phyloP scores from a whole-genome alignment of 495 filamentous ascomycete species.

The Daldinia grandis region DNA sequence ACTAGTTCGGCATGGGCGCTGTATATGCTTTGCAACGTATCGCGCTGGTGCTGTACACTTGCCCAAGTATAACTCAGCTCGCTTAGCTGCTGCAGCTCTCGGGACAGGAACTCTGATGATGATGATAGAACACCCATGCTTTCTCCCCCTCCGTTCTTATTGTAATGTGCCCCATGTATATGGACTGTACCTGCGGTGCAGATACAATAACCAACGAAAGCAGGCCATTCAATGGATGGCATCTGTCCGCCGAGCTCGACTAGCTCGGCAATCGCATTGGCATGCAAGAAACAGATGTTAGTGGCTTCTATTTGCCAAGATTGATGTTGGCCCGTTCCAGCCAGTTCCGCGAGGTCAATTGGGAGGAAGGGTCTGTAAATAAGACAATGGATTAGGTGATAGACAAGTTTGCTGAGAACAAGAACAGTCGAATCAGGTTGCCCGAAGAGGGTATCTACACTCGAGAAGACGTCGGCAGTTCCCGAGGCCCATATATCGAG shows the following conservation, averaged over 20 bases:
- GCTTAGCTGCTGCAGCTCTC: conserved; percentile 79
- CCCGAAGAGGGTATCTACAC: conserved; percentile 75
- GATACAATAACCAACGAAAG: conserved; percentile 82
- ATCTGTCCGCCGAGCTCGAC: conserved; percentile 76
- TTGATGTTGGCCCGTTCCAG: conserved; percentile 82
- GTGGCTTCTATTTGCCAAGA: conserved; percentile 92
- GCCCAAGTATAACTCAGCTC: conserved; percentile 79
- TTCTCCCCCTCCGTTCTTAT: conserved; percentile 66
- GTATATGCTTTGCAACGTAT: conserved; percentile 77
- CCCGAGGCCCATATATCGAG: conserved; percentile 85
- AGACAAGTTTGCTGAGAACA: conserved; percentile 82
- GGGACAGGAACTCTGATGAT: conserved; percentile 74
- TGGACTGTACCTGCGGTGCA: conserved; percentile 85
- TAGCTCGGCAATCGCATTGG: conserved; percentile 84
- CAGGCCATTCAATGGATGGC: conserved; percentile 79
- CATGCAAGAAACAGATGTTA: conserved; percentile 85
- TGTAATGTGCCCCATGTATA: conserved; percentile 84
- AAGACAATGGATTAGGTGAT: conserved; percentile 84
- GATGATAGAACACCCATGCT: conserved; percentile 59
- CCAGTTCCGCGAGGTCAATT: conserved; percentile 79
- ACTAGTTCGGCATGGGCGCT: conserved; percentile 77
- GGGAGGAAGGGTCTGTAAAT: conserved; percentile 87
- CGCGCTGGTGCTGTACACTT: conserved; percentile 79
- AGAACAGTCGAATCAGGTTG: conserved; percentile 79
- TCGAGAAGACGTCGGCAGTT: conserved; percentile 79